Evolutionary conservation across 1,284 basidiomycete species (phyloP), one percentile per base, ranked within the genome.

Genomic region (Boletellus deceptivus): DNA sequence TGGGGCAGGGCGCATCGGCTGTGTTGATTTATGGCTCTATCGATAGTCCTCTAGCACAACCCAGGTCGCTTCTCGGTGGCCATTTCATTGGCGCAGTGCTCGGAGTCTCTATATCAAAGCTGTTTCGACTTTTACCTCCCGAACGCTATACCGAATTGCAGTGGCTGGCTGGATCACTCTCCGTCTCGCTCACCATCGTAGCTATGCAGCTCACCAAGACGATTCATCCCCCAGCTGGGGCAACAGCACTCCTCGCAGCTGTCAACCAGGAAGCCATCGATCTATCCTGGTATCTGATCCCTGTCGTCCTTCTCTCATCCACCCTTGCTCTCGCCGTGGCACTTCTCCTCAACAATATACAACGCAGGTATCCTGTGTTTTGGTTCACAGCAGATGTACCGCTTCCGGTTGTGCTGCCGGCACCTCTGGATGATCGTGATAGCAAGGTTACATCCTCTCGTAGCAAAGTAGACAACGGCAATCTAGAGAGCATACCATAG

Each of bases 201-300:
- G 50, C 45, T 33, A 57, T 63, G 64, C 59, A 83, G 58, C 69
- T 84, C 29, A 81, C 82, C 1, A 69, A 70, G 1, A 82, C 80
- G 0, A 76, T 76, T 1, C 83, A 86, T 61, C 84, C 83, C 5
- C 84, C 84, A 7, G 83, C 78, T 35, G 84, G 82, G 60, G 71
- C 70, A 52, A 78, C 71, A 3, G 72, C 75, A 13, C 65, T 74
- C 50, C 64, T 75, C 3, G 78, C 82, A n/a, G 74, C 77, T 2
- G 67, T 78, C 14, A 75, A 75, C 55, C 60, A 70, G 3, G 68
- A 75, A 3, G 68, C 80, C 18, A 65, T 78, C 13, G 57, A 62
- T 10, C 65, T 85, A 45, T 78, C 78, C 16, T 86, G 83, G 84
- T 78, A 79, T 43, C 80, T 79, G 55, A 65, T 86, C n/a, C 79